phyloP scores from a whole-genome alignment of 768 basidiomycete species.

The Leccinum variicolor region DNA sequence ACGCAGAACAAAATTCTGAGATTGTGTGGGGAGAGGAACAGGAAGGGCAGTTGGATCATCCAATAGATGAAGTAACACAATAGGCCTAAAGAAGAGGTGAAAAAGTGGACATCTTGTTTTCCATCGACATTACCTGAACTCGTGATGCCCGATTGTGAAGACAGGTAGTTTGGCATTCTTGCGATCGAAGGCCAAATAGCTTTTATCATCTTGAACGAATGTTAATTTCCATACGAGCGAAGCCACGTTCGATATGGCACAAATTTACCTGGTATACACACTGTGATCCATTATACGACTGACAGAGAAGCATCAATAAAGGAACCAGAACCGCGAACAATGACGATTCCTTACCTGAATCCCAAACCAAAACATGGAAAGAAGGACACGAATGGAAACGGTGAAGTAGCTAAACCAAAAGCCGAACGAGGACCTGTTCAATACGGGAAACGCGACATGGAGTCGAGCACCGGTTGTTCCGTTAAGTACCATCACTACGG shows the following conservation, averaged over 20 bases:
- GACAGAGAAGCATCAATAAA: not conserved
- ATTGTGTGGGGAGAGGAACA: slow-evolving; percentile 73
- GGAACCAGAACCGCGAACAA: not conserved
- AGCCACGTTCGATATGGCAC: not conserved
- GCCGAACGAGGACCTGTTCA: slow-evolving; percentile 84
- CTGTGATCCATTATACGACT: slow-evolving; percentile 65
- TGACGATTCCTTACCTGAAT: slow-evolving; percentile 48
- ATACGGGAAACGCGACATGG: slow-evolving; percentile 70
- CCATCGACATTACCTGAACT: slow-evolving; percentile 42
- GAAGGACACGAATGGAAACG: slow-evolving; percentile 70
- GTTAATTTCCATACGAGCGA: not conserved
- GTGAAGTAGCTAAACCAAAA: slow-evolving; percentile 89
- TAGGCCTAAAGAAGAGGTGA: slow-evolving; percentile 42
- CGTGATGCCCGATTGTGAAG: slow-evolving; percentile 57
- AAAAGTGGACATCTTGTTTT: not conserved
- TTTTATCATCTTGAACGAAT: slow-evolving; percentile 54
- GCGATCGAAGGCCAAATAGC: slow-evolving; percentile 79
- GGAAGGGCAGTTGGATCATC: slow-evolving; percentile 71
- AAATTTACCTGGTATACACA: slow-evolving; percentile 57
- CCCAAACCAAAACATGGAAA: slow-evolving; percentile 82
- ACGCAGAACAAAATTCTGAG: slow-evolving; percentile 74
- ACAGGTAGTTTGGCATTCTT: slow-evolving; percentile 60
- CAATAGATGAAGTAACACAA: slow-evolving; percentile 77
- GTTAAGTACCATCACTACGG: slow-evolving; percentile 70
- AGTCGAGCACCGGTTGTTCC: slow-evolving; percentile 76